phyloP scores from a whole-genome alignment of 805 yeast species.

The Barnettozyma wickerhamii region DNA sequence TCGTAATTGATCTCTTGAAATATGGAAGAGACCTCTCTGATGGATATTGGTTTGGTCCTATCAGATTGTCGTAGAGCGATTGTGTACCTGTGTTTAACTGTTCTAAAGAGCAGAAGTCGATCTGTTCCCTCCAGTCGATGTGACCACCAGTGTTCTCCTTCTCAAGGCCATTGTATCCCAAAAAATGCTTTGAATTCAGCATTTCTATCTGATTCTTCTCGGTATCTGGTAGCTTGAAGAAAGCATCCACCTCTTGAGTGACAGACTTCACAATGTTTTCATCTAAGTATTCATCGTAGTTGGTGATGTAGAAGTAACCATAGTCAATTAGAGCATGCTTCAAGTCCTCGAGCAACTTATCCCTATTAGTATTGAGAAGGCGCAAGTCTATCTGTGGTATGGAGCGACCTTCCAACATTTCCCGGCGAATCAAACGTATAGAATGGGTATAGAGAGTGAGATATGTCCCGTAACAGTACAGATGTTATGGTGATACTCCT shows the following conservation, averaged over 20 bases:
- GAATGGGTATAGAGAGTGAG: too few species aligned
- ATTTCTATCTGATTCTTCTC: conserved; percentile 32
- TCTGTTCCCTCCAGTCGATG: conserved; percentile 47
- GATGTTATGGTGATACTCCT: too few species aligned
- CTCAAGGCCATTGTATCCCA: conserved; percentile 42
- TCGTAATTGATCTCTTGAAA: conserved; percentile 27
- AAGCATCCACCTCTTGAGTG: conserved; percentile 26
- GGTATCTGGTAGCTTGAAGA: conserved; percentile 33
- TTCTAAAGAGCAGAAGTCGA: conserved; percentile 44
- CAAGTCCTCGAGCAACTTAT: conserved; percentile 17
- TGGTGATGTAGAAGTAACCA: conserved; percentile 35
- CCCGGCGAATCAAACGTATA: too few species aligned
- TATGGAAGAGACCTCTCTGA: conserved; percentile 29
- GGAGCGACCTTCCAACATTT: conserved; percentile 1
- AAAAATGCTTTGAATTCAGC: conserved; percentile 40
- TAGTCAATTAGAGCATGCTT: conserved; percentile 35
- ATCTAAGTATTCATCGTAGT: conserved; percentile 27
- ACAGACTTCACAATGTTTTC: conserved; percentile 28
- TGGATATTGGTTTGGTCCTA: conserved; percentile 47
- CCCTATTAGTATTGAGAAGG: conserved; percentile 5
- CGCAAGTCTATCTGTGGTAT: conserved; percentile 19
- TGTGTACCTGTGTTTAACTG: conserved; percentile 23
- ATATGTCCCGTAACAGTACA: too few species aligned
- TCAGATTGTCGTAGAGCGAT: conserved; percentile 35
- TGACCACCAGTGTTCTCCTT: conserved; percentile 40